These are phyloP conservation scores for Blepharisma undulans DNA, from an alignment of 169 alveolate species.

Conservation along the genomic window DNA sequence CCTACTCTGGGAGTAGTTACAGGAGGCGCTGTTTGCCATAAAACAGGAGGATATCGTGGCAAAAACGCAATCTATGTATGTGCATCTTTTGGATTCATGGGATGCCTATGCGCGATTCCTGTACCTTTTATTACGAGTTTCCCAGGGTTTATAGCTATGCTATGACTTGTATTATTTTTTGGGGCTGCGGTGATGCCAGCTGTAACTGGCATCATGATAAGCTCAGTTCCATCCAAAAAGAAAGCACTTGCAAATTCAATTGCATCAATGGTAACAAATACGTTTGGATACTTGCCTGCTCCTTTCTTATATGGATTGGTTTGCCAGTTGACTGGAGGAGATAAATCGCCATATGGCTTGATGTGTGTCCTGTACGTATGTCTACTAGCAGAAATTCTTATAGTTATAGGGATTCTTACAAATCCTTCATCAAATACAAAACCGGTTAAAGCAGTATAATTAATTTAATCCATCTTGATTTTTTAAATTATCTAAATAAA, in stretches of 20 bases:
- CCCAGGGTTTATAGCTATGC: slow-evolving; percentile 43
- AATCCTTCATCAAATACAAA: neutral
- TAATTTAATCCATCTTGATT: neutral
- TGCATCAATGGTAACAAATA: slow-evolving; percentile 64
- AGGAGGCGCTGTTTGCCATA: slow-evolving; percentile 65
- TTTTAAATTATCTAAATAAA: no score
- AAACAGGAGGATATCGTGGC: slow-evolving; percentile 71
- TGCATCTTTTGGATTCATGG: slow-evolving; percentile 56
- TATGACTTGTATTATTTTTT: slow-evolving; percentile 73
- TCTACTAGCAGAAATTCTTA: slow-evolving; percentile 42
- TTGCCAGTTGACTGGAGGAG: slow-evolving; percentile 61
- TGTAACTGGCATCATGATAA: slow-evolving; percentile 69
- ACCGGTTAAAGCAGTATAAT: neutral
- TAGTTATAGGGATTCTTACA: slow-evolving; percentile 5
- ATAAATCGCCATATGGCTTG: slow-evolving; percentile 64
- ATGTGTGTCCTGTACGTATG: slow-evolving; percentile 59
- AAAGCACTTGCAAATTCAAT: slow-evolving; percentile 63
- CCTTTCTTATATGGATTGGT: slow-evolving; percentile 76
- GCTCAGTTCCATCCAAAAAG: slow-evolving; percentile 54
- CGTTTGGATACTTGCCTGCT: slow-evolving; percentile 73
- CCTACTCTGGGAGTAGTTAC: slow-evolving; percentile 72
- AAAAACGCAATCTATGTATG: slow-evolving; percentile 61
- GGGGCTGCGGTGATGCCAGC: slow-evolving; percentile 81
- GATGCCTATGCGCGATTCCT: slow-evolving; percentile 59
- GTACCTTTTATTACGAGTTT: slow-evolving; percentile 52